A percentile compares a stretch with the other conserved stretches of the same genome.
Conservation (phyloP, 805 yeast genomes). For the Candida pseudoglaebosa region DNA sequence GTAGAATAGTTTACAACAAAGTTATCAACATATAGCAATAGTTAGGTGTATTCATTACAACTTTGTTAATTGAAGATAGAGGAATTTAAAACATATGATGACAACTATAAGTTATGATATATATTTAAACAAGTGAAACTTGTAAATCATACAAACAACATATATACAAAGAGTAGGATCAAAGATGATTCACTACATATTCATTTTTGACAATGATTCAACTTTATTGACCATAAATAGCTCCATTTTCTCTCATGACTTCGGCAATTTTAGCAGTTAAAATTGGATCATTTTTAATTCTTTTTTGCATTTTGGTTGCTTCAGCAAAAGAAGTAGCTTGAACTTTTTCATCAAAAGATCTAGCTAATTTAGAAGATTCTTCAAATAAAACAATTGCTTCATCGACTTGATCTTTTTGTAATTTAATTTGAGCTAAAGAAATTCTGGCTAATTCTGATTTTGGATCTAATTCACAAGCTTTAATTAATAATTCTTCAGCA, state of each 20-base stretch:
- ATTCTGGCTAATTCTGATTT: conserved; percentile 84
- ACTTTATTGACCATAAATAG: conserved; percentile 11
- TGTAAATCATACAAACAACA: conserved; percentile 4
- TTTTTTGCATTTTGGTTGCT: conserved; percentile 86
- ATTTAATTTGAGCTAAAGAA: conserved; percentile 85
- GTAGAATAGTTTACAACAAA: no score
- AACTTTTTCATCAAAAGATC: conserved; percentile 80
- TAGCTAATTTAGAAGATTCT: conserved; percentile 75
- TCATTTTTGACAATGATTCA: not conserved
- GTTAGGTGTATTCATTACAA: no score
- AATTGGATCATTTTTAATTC: conserved; percentile 66
- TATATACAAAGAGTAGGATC: conserved; percentile 3
- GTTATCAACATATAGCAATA: no score
- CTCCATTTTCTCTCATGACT: conserved; percentile 37
- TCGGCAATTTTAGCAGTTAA: conserved; percentile 61
- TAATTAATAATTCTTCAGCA: conserved; percentile 62
- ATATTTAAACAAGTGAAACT: not conserved
- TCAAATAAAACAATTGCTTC: conserved; percentile 81
- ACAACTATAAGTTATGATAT: not conserved
- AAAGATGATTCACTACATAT: not conserved
- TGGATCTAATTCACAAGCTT: conserved; percentile 82
- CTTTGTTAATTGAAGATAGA: not conserved
- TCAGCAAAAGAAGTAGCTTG: conserved; percentile 91
- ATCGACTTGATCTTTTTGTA: conserved; percentile 77
- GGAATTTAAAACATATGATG: not conserved